Conservation (phyloP, 129 eudicot species). For the Pseudognaphalium luteoalbum region DNA sequence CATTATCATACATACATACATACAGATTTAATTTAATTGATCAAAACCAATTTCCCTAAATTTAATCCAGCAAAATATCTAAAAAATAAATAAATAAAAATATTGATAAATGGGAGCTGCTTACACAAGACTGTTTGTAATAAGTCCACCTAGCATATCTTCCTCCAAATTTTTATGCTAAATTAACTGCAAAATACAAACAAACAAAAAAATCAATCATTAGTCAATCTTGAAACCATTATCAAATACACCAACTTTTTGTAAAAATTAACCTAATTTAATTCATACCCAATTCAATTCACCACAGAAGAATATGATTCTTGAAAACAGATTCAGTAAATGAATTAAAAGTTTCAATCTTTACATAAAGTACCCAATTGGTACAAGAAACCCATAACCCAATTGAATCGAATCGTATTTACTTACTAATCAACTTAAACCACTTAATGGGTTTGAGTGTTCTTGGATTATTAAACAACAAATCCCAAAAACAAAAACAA, state of each 20-base stretch:
- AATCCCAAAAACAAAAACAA: background rate
- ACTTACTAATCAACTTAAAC: no score
- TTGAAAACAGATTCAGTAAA: background rate
- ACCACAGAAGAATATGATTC: background rate
- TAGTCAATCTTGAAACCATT: background rate
- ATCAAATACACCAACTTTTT: background rate
- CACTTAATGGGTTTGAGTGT: no score
- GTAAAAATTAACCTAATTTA: slow-evolving; percentile 22
- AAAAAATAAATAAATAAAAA: background rate
- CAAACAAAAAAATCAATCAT: background rate
- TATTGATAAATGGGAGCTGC: slow-evolving; percentile 22
- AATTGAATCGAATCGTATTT: slow-evolving; percentile 13
- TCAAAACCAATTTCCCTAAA: slow-evolving; percentile 4
- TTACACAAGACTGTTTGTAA: slow-evolving; percentile 69
- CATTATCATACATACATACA: background rate
- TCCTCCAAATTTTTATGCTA: background rate
- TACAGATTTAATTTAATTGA: background rate
- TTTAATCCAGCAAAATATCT: background rate
- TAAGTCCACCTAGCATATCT: slow-evolving; percentile 67
- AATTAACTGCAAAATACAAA: slow-evolving; percentile 17
- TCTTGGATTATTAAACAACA: no score
- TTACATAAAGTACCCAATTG: slow-evolving; percentile 1
- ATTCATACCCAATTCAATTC: slow-evolving; percentile 27
- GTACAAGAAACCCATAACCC: background rate
- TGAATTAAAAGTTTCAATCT: background rate